Base-by-base conservation (phyloP, 225 moss, liverwort and hornwort species). In the Polytrichum formosum region DNA sequence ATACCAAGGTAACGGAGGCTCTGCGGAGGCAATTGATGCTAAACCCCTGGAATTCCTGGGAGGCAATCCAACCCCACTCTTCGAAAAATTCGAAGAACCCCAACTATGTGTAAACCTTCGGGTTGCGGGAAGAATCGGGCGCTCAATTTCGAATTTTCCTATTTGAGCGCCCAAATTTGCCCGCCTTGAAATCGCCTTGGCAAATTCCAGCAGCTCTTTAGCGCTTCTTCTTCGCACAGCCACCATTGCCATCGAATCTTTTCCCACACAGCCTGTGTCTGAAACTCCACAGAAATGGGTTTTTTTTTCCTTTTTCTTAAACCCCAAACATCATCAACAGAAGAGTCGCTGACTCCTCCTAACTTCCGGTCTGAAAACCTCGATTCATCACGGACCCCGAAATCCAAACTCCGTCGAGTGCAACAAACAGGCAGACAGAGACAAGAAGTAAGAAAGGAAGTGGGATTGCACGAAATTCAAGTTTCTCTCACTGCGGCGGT, bases 1-100 rank as follows among this genome's bases (percentile, higher is more conserved):
- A 61, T 79, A 84, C 81, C 84, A 79, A 6, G 87, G 77, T 23
- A 78, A 76, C 28, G 75, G 65, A 35, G 76, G 74, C 46, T 46
- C 46, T 27, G 74, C 61, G 10, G 70, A 26, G 17, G 74, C 58
- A 17, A 73, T 59, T 26, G 79, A 79, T 61, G 81, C 75, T 5
- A 83, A 78, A n/a, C 73, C 74, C 68, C 83, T 61, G 23, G 67
- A 37, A 67, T 53, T 46, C n/a, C 62, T 67, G 6, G 8, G 29
- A 22, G 16, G 46, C 7, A 53, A 53, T 37, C 16, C 35, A 55
- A 56, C 58, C 23, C 22, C 62, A 62, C 18, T 64, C 65, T 65
- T 56, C 28, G 28, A 54, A 19, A 5, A 16, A 7, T 3, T 46
- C 46, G 46, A 46, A 46, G 66, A 56, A 35, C 16, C 62, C 26